phyloP scores from a whole-genome alignment of 257 asterid species.

The Primulina huaijiensis region DNA sequence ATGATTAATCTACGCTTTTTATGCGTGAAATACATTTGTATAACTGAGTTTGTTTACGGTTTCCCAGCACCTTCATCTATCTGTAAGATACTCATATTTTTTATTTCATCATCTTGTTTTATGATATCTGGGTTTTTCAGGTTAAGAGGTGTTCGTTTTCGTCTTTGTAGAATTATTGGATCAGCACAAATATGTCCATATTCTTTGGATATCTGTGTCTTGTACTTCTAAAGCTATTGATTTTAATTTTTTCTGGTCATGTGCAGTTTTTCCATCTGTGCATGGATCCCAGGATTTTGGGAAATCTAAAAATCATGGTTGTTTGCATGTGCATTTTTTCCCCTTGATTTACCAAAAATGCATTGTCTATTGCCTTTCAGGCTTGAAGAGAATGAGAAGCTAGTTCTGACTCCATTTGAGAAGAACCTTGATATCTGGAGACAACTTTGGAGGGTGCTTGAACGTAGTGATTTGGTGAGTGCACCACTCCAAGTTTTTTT shows the following conservation, averaged over 20 bases:
- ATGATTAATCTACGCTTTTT: conserved; percentile 11
- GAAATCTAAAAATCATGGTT: neutral
- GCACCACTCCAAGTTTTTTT: conserved; percentile 13
- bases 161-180: conserved; percentile 9
- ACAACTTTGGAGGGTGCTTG: conserved; percentile 99
- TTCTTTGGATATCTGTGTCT: conserved; percentile 1
- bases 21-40: neutral
- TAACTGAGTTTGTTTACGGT: conserved; percentile 2
- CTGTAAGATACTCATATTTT: neutral
- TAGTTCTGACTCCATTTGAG: conserved; percentile 97
- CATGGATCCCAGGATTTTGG: conserved; percentile 4
- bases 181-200: neutral
- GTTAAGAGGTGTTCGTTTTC: neutral
- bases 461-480: conserved; percentile 97
- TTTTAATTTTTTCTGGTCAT: conserved; percentile 5
- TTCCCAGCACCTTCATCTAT: neutral
- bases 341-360: neutral
- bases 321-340: neutral
- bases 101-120: neutral
- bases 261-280: neutral
- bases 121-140: neutral
- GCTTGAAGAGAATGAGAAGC: conserved; percentile 90
- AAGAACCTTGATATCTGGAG: conserved; percentile 98
- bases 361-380: conserved; percentile 40
- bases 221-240: conserved; percentile 14